Conservation (phyloP, 345 rosid genomes). For the Geranium rotundifolium region DNA sequence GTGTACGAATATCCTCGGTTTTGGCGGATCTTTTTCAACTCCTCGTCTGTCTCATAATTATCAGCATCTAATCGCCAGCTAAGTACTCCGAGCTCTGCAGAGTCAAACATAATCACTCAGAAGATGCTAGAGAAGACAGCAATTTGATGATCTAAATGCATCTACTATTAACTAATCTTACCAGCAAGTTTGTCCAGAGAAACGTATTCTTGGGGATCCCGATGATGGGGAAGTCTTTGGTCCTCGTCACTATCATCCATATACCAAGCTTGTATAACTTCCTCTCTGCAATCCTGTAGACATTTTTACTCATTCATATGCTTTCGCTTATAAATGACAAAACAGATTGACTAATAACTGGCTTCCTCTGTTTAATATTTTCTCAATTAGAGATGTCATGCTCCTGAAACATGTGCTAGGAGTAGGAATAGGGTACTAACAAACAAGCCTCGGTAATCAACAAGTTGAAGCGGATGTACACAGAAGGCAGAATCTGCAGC, state of each 20-base stretch:
- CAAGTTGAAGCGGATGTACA: no score
- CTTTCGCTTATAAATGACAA: no score
- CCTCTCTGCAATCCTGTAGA: slow-evolving; percentile 49
- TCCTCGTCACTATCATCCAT: slow-evolving; percentile 81
- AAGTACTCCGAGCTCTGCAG: slow-evolving; percentile 75
- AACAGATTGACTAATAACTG: no score
- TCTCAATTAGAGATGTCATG: no score
- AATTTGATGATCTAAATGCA: not conserved
- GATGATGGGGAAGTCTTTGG: slow-evolving; percentile 88
- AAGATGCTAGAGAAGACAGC: not conserved
- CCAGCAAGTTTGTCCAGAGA: slow-evolving; percentile 21
- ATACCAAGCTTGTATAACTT: slow-evolving; percentile 87
- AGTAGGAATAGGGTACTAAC: no score
- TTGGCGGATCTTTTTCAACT: slow-evolving; percentile 75
- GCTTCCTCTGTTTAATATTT: no score
- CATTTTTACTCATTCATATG: not conserved
- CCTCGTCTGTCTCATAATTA: slow-evolving; percentile 75
- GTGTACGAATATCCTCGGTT: slow-evolving; percentile 79
- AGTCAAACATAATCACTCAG: slow-evolving; percentile 2
- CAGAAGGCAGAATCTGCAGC: no score
- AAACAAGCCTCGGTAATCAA: no score
- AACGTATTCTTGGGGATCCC: slow-evolving; percentile 67
- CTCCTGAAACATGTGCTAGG: no score
- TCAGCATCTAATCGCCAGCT: slow-evolving; percentile 94
- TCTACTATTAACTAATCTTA: not conserved